phyloP scores from a whole-genome alignment of 208 protist genomes.

The Trypanosoma scelopori region DNA sequence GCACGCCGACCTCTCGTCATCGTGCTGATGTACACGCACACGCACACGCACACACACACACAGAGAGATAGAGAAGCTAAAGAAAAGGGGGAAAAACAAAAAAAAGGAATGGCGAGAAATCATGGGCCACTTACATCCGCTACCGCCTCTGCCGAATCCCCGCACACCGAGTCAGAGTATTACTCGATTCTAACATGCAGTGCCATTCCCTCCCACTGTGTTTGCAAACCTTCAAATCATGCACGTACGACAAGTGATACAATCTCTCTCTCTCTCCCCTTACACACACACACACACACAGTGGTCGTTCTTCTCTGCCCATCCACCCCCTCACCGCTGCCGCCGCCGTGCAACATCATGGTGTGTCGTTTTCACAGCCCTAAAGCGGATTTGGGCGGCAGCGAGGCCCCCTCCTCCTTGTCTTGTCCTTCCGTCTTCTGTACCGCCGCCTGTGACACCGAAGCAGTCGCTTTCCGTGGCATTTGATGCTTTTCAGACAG shows the following conservation, averaged over 20 bases:
- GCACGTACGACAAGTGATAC: no score
- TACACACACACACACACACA: background rate
- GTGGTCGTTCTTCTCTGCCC: constrained; percentile 1
- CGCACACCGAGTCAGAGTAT: no score
- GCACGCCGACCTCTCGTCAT: background rate
- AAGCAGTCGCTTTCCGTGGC: background rate
- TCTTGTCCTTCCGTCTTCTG: background rate
- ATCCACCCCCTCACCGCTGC: background rate
- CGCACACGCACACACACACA: background rate
- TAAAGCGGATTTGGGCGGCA: no score
- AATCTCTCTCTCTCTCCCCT: no score
- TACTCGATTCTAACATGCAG: no score
- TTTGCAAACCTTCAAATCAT: no score
- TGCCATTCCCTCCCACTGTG: no score
- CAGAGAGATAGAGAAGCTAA: constrained; percentile 13
- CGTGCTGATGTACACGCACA: constrained; percentile 1
- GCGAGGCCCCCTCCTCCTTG: no score
- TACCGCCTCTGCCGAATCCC: no score
- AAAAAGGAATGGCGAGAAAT: background rate
- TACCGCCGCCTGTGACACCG: background rate
- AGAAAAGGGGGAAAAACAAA: background rate
- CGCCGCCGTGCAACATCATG: background rate
- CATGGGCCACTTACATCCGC: no score
- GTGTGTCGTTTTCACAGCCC: no score
- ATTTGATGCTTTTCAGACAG: constrained; percentile 4